phyloP scores from a whole-genome alignment of 768 basidiomycete genomes.

The Russula griseocarnosa region DNA sequence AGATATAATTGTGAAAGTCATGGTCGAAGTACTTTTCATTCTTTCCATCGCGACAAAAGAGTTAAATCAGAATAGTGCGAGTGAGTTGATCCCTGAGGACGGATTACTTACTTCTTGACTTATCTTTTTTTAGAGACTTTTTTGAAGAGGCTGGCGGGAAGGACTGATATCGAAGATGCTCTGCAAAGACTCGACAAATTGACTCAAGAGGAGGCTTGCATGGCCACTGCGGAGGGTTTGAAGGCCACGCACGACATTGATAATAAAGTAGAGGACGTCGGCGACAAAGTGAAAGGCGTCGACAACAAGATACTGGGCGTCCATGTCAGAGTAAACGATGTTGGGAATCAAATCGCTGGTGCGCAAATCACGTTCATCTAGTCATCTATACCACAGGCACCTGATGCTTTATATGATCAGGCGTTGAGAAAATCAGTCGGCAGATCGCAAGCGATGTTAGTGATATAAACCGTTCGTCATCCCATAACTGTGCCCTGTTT shows the following conservation, averaged over 20 bases:
- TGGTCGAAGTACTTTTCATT: slow-evolving; percentile 1
- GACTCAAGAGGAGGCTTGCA: neutral
- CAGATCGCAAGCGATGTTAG: neutral
- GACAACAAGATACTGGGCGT: neutral
- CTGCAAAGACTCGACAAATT: neutral
- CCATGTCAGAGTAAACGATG: neutral
- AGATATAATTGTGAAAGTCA: neutral
- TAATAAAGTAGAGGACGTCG: slow-evolving; percentile 1
- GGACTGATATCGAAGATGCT: neutral
- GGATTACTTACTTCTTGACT: neutral
- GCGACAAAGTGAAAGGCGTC: neutral
- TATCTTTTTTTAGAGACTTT: neutral
- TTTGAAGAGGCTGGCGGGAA: neutral
- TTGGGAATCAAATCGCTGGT: neutral
- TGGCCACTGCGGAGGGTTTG: neutral
- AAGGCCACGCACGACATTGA: neutral
- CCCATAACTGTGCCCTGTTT: neutral
- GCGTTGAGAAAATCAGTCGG: neutral
- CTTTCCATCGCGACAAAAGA: neutral
- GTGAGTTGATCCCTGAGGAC: neutral
- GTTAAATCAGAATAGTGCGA: neutral
- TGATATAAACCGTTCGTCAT: neutral
- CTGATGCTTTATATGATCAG: neutral
- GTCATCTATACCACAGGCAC: neutral
- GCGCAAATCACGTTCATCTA: neutral